phyloP scores from a whole-genome alignment of 805 yeast species.

The Wickerhamiella brachini region DNA sequence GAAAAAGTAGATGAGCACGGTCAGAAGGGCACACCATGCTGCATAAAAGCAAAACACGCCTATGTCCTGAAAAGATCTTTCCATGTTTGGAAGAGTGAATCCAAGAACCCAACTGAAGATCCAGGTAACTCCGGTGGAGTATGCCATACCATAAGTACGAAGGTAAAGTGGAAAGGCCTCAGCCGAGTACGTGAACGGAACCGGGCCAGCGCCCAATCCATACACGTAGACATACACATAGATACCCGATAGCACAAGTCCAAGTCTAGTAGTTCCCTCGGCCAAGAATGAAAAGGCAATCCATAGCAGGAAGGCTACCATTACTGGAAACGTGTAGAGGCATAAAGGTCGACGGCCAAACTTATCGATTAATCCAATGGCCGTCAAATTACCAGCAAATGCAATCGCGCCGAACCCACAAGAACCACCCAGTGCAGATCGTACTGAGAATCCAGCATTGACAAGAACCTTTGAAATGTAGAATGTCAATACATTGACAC shows the following conservation, averaged over 20 bases:
- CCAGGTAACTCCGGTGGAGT: slow-evolving; percentile 49
- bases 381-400: slow-evolving; percentile 71
- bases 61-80: slow-evolving; percentile 49
- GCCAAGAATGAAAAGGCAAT: slow-evolving; percentile 52
- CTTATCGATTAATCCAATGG: slow-evolving; percentile 63
- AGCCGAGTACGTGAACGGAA: slow-evolving; percentile 74
- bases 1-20: slow-evolving; percentile 28
- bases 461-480: slow-evolving; percentile 67
- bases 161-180: slow-evolving; percentile 32
- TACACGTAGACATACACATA: slow-evolving; percentile 61
- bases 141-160: slow-evolving; percentile 20
- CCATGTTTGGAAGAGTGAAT: slow-evolving; percentile 56
- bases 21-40: slow-evolving; percentile 2
- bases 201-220: slow-evolving; percentile 81
- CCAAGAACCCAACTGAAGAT: slow-evolving; percentile 42
- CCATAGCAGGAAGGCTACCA: slow-evolving; percentile 39
- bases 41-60: slow-evolving; percentile 36
- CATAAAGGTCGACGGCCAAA: slow-evolving; percentile 57
- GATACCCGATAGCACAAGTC: slow-evolving; percentile 56
- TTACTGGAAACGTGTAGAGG: slow-evolving; percentile 44
- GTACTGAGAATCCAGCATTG: slow-evolving; percentile 26
- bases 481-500: slow-evolving; percentile 77
- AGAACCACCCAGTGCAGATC: slow-evolving; percentile 44
- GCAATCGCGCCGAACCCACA: slow-evolving; percentile 79
- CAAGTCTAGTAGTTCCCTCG: slow-evolving; percentile 37